Percentiles rank a stretch among this genome's conserved stretches.
These are phyloP conservation scores for Sphaerulina vaccinii DNA, from an alignment of 2,329 filamentous ascomycete species.

Conservation along the genomic window DNA sequence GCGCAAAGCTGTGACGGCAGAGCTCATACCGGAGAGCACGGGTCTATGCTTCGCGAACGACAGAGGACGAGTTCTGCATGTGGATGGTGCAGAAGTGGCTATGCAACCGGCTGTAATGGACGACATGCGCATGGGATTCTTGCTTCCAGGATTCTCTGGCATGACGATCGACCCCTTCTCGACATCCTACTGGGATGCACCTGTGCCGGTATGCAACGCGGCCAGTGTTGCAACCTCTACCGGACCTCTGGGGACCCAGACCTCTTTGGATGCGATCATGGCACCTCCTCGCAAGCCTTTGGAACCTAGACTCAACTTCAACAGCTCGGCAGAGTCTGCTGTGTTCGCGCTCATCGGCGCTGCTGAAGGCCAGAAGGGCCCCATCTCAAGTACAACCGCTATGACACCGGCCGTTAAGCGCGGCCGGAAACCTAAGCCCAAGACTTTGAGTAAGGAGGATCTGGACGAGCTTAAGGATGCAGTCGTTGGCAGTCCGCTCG, in stretches of 20 bases:
- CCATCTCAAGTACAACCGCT: slow-evolving; percentile 34
- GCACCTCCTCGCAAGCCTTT: slow-evolving; percentile 45
- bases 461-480: slow-evolving; percentile 67
- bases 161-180: slow-evolving; percentile 82
- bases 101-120: slow-evolving; percentile 36
- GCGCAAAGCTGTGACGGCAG: slow-evolving; percentile 60
- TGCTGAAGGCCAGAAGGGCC: slow-evolving; percentile 35
- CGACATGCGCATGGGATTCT: slow-evolving; percentile 33
- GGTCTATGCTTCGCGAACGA: slow-evolving; percentile 81
- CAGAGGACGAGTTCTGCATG: slow-evolving; percentile 45
- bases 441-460: slow-evolving; percentile 58
- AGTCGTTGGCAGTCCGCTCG: slow-evolving; percentile 68
- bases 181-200: slow-evolving; percentile 68
- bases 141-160: slow-evolving; percentile 33
- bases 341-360: slow-evolving; percentile 32
- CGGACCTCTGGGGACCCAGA: slow-evolving; percentile 22
- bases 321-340: slow-evolving; percentile 18
- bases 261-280: slow-evolving; percentile 29
- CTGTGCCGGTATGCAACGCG: slow-evolving; percentile 31
- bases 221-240: slow-evolving; percentile 15
- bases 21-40: slow-evolving; percentile 72
- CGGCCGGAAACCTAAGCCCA: slow-evolving; percentile 39
- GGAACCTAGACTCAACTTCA: slow-evolving; percentile 39
- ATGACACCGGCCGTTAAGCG: slow-evolving; percentile 32
- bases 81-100: slow-evolving; percentile 46